Evolutionary conservation across 495 filamentous ascomycete species (phyloP).

Genomic region (Lepraria neglecta): DNA sequence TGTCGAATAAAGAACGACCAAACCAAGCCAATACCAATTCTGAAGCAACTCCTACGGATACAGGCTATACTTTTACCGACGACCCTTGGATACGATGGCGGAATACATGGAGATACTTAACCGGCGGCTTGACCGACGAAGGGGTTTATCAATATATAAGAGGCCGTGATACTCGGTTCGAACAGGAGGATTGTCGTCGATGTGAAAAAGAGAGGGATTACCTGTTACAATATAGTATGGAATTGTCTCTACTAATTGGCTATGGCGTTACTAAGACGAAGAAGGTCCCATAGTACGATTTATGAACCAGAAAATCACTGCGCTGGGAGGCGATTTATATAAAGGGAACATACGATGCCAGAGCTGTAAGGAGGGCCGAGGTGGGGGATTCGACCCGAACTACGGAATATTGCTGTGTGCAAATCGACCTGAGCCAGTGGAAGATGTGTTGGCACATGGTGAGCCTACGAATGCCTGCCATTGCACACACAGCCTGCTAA

Average conservation of each 20-base stretch:
- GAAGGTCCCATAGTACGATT: constrained; percentile 75
- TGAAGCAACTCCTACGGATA: constrained; percentile 25
- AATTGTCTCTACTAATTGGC: not conserved
- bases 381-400: constrained; percentile 74
- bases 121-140: constrained; percentile 60
- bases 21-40: not conserved
- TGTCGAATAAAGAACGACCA: not conserved
- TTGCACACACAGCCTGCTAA: not conserved
- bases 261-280: not conserved
- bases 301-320: constrained; percentile 66
- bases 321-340: constrained; percentile 69
- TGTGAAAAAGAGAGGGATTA: constrained; percentile 77
- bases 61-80: constrained; percentile 48
- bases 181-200: constrained; percentile 62
- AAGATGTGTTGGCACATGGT: constrained; percentile 85
- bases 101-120: constrained; percentile 72
- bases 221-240: constrained; percentile 63
- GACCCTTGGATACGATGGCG: constrained; percentile 63
- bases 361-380: constrained; percentile 60
- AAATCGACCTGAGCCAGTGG: constrained; percentile 72
- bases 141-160: constrained; percentile 65
- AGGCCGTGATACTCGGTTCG: constrained; percentile 58
- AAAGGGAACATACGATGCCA: constrained; percentile 70
- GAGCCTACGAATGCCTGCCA: not conserved
- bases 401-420: constrained; percentile 87